Base-by-base conservation (phyloP, 2,329 filamentous ascomycete genomes). In the Macrophomina pseudophaseolina region DNA sequence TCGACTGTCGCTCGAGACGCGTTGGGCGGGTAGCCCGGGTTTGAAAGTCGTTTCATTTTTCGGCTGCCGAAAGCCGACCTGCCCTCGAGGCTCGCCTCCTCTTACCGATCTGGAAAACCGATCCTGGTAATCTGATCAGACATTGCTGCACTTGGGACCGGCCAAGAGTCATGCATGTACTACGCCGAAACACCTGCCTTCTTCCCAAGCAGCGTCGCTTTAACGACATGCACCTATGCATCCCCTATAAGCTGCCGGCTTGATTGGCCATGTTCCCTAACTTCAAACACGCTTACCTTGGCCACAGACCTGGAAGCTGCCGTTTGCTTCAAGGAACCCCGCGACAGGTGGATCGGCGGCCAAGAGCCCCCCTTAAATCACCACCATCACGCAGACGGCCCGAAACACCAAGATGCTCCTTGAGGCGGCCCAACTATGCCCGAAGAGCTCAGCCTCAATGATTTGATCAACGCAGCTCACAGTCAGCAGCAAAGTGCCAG, bases 251-350 rank as follows among this genome's bases (percentile, higher is more conserved):
- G 1, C 8, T 23, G 11, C 30, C 7, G 8, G 30, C 5, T 23
- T 30, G 5, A 51, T 51, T 51, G 48, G 48, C 23, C 12, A 8
- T 30, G 9, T 11, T 14, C 18, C 18, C 18, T 30, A 14, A 51
- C 23, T 14, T 30, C 11, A 51, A 51, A 51, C 23, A 7, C 48
- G 11, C 48, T 32, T 23, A 4, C 48, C 5, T 11, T 51, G 12
- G 11, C 18, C 18, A 28, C 48, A 30, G 9, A 30, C 7, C 5
- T 28, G 4, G 1, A 28, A 30, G 48, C 48, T n/a, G 48, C 48
- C 28, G 44, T 51, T 12, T 51, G 48, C 48, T 51, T 51, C 48
- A 51, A 51, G 48, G 48, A 30, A 51, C 23, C 48, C 48, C 48
- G 48, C 48, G 18, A 16, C 48, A 11, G 12, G 48, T 51, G 48